These are phyloP conservation scores for Pholiota microspora DNA, from an alignment of 768 basidiomycete species.

Conservation along the genomic window DNA sequence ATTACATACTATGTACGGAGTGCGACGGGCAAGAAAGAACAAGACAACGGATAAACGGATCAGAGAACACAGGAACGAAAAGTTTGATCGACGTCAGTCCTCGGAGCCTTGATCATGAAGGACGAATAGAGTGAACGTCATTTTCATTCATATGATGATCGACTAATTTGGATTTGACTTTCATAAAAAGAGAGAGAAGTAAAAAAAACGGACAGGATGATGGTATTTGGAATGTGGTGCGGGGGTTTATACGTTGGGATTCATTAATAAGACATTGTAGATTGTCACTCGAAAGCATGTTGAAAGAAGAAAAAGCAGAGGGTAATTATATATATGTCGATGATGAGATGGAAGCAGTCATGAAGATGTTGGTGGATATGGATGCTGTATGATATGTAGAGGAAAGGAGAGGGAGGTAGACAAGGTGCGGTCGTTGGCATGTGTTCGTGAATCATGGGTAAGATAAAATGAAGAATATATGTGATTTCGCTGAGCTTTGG, in stretches of 20 bases:
- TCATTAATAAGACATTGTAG: slow-evolving; percentile 15
- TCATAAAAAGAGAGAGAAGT: neutral
- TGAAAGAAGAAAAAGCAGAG: slow-evolving; percentile 15
- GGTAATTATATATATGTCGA: slow-evolving; percentile 19
- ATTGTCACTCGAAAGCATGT: slow-evolving; percentile 15
- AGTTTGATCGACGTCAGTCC: neutral
- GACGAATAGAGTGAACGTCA: too few species aligned
- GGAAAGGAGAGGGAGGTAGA: slow-evolving; percentile 1
- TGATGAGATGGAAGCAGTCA: slow-evolving; percentile 16
- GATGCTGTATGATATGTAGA: slow-evolving; percentile 3
- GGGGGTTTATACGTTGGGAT: slow-evolving; percentile 16
- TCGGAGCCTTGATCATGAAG: too few species aligned
- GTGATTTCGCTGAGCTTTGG: slow-evolving; percentile 1
- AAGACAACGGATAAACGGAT: neutral
- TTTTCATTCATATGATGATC: too few species aligned
- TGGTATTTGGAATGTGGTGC: slow-evolving; percentile 11
- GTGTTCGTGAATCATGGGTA: neutral
- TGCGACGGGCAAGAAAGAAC: neutral
- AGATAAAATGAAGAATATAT: slow-evolving; percentile 1
- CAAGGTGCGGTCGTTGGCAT: neutral
- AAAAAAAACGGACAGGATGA: slow-evolving; percentile 2
- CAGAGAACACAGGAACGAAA: neutral
- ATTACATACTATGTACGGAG: too few species aligned
- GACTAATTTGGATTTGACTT: neutral
- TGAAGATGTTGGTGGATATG: slow-evolving; percentile 8